Conservation (phyloP, 1,284 basidiomycete genomes). For the Prillingera fragicola region DNA sequence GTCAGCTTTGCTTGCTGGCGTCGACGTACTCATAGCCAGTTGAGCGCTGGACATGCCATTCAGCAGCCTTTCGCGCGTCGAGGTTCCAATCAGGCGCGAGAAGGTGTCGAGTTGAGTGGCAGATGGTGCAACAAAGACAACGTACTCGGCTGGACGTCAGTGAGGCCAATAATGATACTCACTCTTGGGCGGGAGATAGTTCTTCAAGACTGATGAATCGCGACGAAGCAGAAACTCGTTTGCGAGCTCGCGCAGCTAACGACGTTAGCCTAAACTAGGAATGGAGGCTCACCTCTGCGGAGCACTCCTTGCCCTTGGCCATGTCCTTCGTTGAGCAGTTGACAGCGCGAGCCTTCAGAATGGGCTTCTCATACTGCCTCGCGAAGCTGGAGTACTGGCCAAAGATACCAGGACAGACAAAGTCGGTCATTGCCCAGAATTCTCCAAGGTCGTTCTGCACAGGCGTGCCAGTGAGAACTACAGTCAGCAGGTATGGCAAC, state of each 20-base stretch:
- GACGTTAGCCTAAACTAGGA: neutral
- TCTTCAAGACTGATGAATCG: constrained; percentile 71
- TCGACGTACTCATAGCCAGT: constrained; percentile 66
- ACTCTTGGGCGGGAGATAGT: constrained; percentile 88
- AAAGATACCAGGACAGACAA: constrained; percentile 85
- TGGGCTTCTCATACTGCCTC: constrained; percentile 80
- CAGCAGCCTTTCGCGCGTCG: constrained; percentile 56
- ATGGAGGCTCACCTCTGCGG: constrained; percentile 57
- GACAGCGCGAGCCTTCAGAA: constrained; percentile 77
- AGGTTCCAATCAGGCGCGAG: constrained; percentile 58
- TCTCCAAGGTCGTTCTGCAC: constrained; percentile 95
- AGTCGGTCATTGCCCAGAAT: constrained; percentile 94
- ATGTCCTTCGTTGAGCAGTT: constrained; percentile 65
- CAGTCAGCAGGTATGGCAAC: constrained; percentile 2
- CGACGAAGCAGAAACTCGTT: constrained; percentile 85
- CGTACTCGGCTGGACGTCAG: constrained; percentile 75
- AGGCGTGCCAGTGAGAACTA: constrained; percentile 91
- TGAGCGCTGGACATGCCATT: constrained; percentile 66
- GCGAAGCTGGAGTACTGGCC: constrained; percentile 64
- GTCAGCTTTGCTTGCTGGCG: neutral
- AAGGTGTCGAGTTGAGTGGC: constrained; percentile 76
- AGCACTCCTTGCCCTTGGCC: constrained; percentile 67
- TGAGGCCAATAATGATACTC: constrained; percentile 32
- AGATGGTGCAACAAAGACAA: constrained; percentile 83
- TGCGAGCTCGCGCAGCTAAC: constrained; percentile 67